These are phyloP conservation scores for Elsinoe perseae DNA, from an alignment of 2,329 filamentous ascomycete genomes.

Conservation along the genomic window DNA sequence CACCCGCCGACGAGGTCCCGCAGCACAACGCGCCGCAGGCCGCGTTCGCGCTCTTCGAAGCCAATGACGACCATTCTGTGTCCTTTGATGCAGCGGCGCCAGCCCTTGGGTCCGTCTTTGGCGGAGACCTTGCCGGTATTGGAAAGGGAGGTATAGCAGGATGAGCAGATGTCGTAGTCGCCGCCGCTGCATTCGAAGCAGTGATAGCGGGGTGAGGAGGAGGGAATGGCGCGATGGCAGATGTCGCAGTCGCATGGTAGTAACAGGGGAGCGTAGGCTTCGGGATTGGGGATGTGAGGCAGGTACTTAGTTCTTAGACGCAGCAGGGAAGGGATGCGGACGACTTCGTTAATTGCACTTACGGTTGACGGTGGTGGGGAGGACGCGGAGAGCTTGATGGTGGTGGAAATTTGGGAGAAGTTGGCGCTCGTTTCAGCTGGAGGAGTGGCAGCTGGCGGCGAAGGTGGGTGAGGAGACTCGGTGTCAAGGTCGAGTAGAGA, in stretches of 20 bases:
- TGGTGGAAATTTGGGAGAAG: conserved; percentile 17
- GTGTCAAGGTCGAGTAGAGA: conserved; percentile 23
- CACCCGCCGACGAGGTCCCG: conserved; percentile 71
- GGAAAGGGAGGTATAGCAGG: conserved; percentile 66
- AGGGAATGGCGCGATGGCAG: conserved; percentile 64
- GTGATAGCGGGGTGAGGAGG: conserved; percentile 65
- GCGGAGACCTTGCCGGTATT: conserved; percentile 56
- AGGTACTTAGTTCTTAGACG: conserved; percentile 27
- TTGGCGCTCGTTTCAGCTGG: conserved; percentile 13
- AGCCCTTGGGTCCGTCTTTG: conserved; percentile 71
- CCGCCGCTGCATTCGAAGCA: conserved; percentile 69
- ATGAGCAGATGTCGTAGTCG: conserved; percentile 79
- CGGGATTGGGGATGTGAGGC: conserved; percentile 32
- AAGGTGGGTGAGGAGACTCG: conserved; percentile 14
- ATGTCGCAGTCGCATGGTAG: conserved; percentile 73
- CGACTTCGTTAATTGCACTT: conserved; percentile 15
- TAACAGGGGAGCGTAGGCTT: conserved; percentile 42
- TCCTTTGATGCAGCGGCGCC: conserved; percentile 67
- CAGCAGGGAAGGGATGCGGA: conserved; percentile 16
- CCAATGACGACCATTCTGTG: conserved; percentile 79
- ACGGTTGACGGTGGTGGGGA: conserved; percentile 19
- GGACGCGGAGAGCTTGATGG: conserved; percentile 9
- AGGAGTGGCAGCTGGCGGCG: conserved; percentile 22
- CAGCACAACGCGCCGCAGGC: conserved; percentile 60
- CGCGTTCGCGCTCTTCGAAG: conserved; percentile 61